Conservation (phyloP, 2,329 filamentous ascomycete genomes). For the Rutstroemia sp. region DNA sequence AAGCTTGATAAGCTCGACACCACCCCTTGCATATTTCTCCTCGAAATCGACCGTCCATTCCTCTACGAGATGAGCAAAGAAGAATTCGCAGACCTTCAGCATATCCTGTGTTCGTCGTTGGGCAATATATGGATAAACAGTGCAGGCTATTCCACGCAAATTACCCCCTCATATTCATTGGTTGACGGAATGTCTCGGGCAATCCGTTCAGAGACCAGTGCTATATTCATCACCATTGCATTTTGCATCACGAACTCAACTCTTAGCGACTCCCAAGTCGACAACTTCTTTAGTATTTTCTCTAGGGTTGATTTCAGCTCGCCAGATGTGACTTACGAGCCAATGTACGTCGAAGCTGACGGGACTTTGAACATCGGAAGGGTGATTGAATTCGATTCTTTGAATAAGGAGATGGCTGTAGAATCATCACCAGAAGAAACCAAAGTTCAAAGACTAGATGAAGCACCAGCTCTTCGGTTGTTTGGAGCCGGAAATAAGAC, state of each 20-base stretch:
- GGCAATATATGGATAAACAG: background rate
- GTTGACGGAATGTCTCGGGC: background rate
- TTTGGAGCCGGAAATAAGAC: too few relatives aligned
- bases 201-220: background rate
- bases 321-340: slow-evolving; percentile 17
- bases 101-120: background rate
- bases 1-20: background rate
- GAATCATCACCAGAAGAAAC: background rate
- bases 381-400: background rate
- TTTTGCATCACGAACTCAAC: background rate
- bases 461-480: background rate
- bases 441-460: background rate
- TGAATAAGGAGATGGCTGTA: background rate
- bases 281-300: background rate
- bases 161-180: background rate
- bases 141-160: background rate
- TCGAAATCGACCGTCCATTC: background rate
- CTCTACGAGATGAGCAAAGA: background rate
- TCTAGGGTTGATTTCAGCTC: background rate
- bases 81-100: background rate
- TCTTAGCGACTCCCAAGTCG: background rate
- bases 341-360: background rate
- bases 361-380: background rate
- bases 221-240: background rate
- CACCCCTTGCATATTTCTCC: background rate